These are phyloP conservation scores for Paecilomyces fulvus DNA, from an alignment of 2,329 filamentous ascomycete genomes.

Conservation along the genomic window DNA sequence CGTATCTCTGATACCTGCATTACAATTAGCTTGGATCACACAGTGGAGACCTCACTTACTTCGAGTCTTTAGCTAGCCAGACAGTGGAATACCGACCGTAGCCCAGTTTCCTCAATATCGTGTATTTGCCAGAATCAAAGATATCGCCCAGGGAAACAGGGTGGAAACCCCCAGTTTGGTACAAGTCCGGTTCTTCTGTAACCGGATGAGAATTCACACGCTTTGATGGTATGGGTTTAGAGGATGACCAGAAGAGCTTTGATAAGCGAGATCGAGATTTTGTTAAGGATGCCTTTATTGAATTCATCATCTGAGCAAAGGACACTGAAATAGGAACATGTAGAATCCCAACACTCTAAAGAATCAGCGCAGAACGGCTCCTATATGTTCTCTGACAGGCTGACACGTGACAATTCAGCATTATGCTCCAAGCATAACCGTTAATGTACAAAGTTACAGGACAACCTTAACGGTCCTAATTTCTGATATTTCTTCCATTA, in stretches of 20 bases:
- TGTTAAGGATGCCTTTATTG: slow-evolving; percentile 1
- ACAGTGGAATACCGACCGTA: slow-evolving; percentile 95
- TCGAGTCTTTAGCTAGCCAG: slow-evolving; percentile 68
- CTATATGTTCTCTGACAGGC: no score
- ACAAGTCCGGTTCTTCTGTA: slow-evolving; percentile 80
- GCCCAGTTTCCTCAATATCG: slow-evolving; percentile 81
- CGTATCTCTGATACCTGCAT: slow-evolving; percentile 12
- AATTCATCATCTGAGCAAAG: slow-evolving; percentile 1
- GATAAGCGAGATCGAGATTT: slow-evolving; percentile 1
- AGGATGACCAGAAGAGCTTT: background rate
- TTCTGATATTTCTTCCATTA: no score
- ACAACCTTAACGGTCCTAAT: no score
- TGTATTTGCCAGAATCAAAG: slow-evolving; percentile 88
- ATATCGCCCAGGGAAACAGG: slow-evolving; percentile 81
- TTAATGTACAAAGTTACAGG: no score
- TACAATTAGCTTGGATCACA: slow-evolving; percentile 4
- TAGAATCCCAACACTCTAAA: no score
- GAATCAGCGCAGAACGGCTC: no score
- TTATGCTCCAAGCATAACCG: no score
- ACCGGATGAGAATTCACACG: slow-evolving; percentile 1
- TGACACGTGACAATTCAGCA: no score
- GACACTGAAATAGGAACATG: no score
- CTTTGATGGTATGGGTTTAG: background rate
- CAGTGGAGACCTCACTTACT: slow-evolving; percentile 12
- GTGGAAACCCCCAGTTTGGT: slow-evolving; percentile 92